Base-by-base conservation (phyloP, 2,329 filamentous ascomycete species). In the Pseudocercospora musae region DNA sequence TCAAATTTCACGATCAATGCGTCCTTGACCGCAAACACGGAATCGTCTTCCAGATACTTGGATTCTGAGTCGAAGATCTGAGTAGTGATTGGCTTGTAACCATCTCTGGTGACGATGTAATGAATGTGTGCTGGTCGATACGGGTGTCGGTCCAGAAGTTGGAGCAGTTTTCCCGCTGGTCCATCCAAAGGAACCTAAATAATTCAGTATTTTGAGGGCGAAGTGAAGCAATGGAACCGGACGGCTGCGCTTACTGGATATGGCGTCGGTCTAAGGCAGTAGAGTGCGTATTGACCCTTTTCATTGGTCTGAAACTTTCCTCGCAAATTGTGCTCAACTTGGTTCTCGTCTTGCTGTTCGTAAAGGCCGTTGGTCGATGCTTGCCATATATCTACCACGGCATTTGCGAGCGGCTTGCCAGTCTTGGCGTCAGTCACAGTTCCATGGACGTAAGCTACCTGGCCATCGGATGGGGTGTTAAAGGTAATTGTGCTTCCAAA, bases 341-440 rank as follows among this genome's bases (percentile, higher is more conserved):
- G 89, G 1, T 84, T 77, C 0, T 83, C 78, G 67, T 92, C 89
- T 76, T 92, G 89, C 76, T 92, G 89, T 78, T 92, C 89, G 62
- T 81, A 81, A 59, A 79, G 63, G 11, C 84, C 70, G 71, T 94
- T 93, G 31, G 90, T 89, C 0, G 86, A 89, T 0, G 89, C 89
- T 72, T 93, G 87, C 90, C 91, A 95, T 57, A 93, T 83, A 71
- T 94, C 90, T 37, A 95, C 82, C 21, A 85, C 81, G 1, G 89
- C 89, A 62, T 82, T 81, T 18, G 83, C 80, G 49, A 94, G 80
- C 0, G 89, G 88, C 75, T 85, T 78, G 58, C 87, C 86, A 0
- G 88, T 90, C 31, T 71, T 74, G 55, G 84, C 85, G 72, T 85
- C 80, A 23, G 83, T 73, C 1, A 88, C 82, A 2, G 72, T 79